Conservation (phyloP, 768 basidiomycete genomes). For the Suillus hirtellus region DNA sequence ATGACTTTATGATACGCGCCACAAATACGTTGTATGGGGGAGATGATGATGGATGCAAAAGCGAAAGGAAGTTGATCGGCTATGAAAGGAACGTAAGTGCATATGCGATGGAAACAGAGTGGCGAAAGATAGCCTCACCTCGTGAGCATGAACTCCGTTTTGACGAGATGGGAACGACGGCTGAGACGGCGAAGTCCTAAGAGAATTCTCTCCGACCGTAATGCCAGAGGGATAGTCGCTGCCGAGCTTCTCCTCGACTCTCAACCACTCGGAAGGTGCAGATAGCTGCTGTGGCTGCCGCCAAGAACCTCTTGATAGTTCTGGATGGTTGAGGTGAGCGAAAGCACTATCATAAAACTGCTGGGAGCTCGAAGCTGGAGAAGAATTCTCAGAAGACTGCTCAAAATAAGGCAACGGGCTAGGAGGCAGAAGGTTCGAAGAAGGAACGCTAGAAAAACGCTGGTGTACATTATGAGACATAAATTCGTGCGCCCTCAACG, state of each 20-base stretch:
- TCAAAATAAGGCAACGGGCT: constrained; percentile 49
- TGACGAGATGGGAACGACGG: constrained; percentile 26
- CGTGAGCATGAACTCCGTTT: constrained; percentile 40
- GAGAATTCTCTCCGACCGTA: constrained; percentile 27
- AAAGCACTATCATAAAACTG: constrained; percentile 35
- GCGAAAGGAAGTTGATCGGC: constrained; percentile 84
- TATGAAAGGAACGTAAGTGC: constrained; percentile 32
- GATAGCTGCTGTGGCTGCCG: constrained; percentile 31
- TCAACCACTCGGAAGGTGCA: constrained; percentile 44
- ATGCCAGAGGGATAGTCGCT: constrained; percentile 26
- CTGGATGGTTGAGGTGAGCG: constrained; percentile 16
- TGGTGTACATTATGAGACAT: constrained; percentile 28
- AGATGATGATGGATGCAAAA: constrained; percentile 56
- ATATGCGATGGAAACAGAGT: constrained; percentile 16
- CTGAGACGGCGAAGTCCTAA: constrained; percentile 32
- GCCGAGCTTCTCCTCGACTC: constrained; percentile 33
- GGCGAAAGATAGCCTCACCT: constrained; percentile 43
- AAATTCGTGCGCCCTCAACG: constrained; percentile 32
- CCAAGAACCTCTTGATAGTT: constrained; percentile 24
- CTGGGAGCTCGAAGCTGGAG: constrained; percentile 39
- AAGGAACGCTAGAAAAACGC: constrained; percentile 28
- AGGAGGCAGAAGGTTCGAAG: constrained; percentile 20
- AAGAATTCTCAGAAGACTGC: constrained; percentile 47
- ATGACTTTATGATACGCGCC: constrained; percentile 82
- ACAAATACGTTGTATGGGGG: constrained; percentile 85